Percentiles rank a stretch among this genome's conserved stretches.
These are phyloP conservation scores for Aureobasidium leucospermi DNA, from an alignment of 2,329 filamentous ascomycete genomes.

Conservation along the genomic window DNA sequence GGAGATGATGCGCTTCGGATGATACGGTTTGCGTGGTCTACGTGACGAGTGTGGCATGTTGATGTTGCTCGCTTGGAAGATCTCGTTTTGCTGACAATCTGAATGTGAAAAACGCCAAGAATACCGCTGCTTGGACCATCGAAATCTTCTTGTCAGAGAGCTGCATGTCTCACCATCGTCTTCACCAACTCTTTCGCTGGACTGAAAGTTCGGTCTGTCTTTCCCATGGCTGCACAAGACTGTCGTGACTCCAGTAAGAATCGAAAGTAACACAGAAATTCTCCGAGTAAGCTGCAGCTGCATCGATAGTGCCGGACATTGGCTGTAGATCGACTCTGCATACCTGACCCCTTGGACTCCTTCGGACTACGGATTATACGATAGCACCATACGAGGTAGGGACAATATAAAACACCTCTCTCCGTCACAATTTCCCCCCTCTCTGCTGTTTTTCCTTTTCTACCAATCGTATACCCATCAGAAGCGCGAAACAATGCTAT, in stretches of 20 bases:
- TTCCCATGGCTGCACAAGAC: no score
- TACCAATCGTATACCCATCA: not conserved
- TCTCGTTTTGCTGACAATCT: not conserved
- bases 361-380: not conserved
- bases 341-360: not conserved
- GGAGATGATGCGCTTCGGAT: not conserved
- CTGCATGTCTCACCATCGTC: no score
- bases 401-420: not conserved
- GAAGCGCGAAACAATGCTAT: not conserved
- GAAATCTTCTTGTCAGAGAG: no score
- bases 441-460: no score
- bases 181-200: not conserved
- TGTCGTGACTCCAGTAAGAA: no score
- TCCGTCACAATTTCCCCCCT: no score
- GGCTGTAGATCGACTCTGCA: not conserved
- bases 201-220: no score
- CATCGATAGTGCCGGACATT: not conserved
- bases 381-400: not conserved
- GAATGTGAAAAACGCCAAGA: constrained; percentile 6
- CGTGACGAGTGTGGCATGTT: constrained; percentile 16
- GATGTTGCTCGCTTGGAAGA: not conserved
- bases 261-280: not conserved
- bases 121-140: not conserved
- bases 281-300: not conserved
- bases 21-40: not conserved